These are phyloP conservation scores for Aureobasidium sp. DNA, from an alignment of 2,329 filamentous ascomycete genomes.

Conservation along the genomic window DNA sequence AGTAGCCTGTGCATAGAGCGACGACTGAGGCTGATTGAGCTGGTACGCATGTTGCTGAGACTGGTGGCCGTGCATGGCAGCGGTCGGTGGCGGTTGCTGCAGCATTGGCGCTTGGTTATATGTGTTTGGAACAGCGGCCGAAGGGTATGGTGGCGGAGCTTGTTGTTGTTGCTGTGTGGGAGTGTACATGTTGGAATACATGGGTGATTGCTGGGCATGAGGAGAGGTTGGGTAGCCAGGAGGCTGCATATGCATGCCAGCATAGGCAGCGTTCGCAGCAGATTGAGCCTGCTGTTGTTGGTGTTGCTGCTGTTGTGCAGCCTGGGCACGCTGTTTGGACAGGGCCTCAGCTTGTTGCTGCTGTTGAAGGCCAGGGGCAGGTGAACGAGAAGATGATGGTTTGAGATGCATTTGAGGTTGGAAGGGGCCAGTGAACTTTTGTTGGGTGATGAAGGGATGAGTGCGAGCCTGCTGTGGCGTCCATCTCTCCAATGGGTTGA, in stretches of 20 bases:
- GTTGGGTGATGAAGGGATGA: conserved; percentile 96
- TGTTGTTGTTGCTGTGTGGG: conserved; percentile 49
- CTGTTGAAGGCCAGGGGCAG: conserved; percentile 87
- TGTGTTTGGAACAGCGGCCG: conserved; percentile 32
- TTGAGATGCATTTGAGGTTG: conserved; percentile 97
- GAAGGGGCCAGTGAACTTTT: conserved; percentile 93
- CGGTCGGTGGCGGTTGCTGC: conserved; percentile 40
- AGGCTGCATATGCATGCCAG: conserved; percentile 45
- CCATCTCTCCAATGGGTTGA: conserved; percentile 95
- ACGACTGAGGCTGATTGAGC: conserved; percentile 48
- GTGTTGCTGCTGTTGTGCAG: conserved; percentile 40
- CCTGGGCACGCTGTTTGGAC: conserved; percentile 74
- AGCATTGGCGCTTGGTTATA: conserved; percentile 68
- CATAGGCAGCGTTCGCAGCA: conserved; percentile 50
- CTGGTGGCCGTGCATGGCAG: conserved; percentile 32
- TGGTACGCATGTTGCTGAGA: conserved; percentile 20
- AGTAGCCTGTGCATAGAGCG: conserved; percentile 64
- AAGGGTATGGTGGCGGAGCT: conserved; percentile 67
- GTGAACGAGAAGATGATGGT: conserved; percentile 75
- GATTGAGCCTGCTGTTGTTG: conserved; percentile 28
- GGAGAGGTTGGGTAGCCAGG: conserved; percentile 36
- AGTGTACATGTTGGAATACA: conserved; percentile 68
- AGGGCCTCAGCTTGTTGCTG: conserved; percentile 91
- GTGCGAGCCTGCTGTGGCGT: conserved; percentile 95
- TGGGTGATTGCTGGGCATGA: conserved; percentile 23